phyloP scores from a whole-genome alignment of 768 basidiomycete species.

The Artomyces pyxidatus region DNA sequence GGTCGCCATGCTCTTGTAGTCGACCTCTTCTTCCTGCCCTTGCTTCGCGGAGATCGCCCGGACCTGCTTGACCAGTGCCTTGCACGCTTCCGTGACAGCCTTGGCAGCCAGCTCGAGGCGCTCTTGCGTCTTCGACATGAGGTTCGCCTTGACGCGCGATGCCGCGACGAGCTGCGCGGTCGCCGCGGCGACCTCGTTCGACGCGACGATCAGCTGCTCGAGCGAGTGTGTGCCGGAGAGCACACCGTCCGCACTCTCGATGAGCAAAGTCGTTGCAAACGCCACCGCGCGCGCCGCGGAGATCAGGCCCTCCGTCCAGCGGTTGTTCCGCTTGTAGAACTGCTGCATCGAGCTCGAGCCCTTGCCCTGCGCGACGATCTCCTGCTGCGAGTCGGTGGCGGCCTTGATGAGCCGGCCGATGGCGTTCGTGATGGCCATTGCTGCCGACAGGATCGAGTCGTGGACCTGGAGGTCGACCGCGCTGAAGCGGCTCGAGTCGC shows the following conservation, averaged over 20 bases:
- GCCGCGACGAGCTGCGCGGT: slow-evolving; percentile 98
- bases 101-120: slow-evolving; percentile 93
- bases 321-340: slow-evolving; percentile 99
- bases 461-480: slow-evolving; percentile 94
- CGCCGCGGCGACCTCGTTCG: slow-evolving; percentile 94
- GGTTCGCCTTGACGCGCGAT: slow-evolving; percentile 93
- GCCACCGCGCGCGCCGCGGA: slow-evolving; percentile 97
- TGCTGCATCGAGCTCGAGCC: slow-evolving; percentile 90
- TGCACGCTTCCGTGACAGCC: slow-evolving; percentile 96
- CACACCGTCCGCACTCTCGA: slow-evolving; percentile 97
- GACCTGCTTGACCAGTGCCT: slow-evolving; percentile 92
- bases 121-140: slow-evolving; percentile 99
- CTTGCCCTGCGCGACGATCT: slow-evolving; percentile 93
- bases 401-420: slow-evolving; percentile 93
- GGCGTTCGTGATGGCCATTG: slow-evolving; percentile 92
- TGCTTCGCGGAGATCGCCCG: slow-evolving; percentile 89
- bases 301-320: slow-evolving; percentile 99
- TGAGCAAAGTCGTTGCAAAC: slow-evolving; percentile 89
- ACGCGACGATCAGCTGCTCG: slow-evolving; percentile 99
- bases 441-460: slow-evolving; percentile 90
- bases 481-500: slow-evolving; percentile 79
- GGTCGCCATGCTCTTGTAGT: slow-evolving; percentile 86
- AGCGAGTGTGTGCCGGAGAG: slow-evolving; percentile 93
- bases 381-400: slow-evolving; percentile 95
- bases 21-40: slow-evolving; percentile 65